These are phyloP conservation scores for Agaricus subrufescens DNA, from an alignment of 768 basidiomycete species.

Conservation along the genomic window DNA sequence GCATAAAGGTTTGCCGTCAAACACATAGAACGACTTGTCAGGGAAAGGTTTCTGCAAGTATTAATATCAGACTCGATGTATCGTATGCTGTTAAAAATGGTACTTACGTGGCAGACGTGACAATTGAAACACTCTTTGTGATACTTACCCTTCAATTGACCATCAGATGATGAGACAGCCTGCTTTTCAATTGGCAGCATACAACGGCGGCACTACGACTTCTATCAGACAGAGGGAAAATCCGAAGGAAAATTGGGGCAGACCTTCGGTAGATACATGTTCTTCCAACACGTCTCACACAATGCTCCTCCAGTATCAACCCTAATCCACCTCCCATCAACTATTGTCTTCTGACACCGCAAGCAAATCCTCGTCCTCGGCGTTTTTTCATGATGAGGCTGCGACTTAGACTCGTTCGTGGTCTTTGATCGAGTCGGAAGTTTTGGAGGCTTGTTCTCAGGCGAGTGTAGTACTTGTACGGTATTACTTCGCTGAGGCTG, in stretches of 20 bases:
- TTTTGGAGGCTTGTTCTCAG: conserved; percentile 45
- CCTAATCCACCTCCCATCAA: conserved; percentile 79
- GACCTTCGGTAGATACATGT: conserved; percentile 92
- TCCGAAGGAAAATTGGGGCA: conserved; percentile 16
- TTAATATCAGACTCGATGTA: background rate
- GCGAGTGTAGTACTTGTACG: conserved; percentile 35
- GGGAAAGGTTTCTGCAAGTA: conserved; percentile 74
- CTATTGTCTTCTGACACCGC: conserved; percentile 64
- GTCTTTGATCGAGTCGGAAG: conserved; percentile 54
- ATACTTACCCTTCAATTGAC: conserved; percentile 94
- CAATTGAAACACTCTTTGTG: conserved; percentile 92
- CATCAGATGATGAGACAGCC: conserved; percentile 88
- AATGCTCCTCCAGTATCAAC: conserved; percentile 73
- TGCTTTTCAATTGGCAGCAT: conserved; percentile 83
- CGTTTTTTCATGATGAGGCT: conserved; percentile 23
- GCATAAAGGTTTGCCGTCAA: conserved; percentile 86
- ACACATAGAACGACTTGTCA: conserved; percentile 88
- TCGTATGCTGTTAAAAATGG: background rate
- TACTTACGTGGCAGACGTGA: conserved; percentile 67
- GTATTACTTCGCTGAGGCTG: conserved; percentile 46
- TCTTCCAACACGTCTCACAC: conserved; percentile 93
- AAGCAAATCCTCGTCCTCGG: conserved; percentile 43
- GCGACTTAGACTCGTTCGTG: conserved; percentile 20
- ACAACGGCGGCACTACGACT: conserved; percentile 77
- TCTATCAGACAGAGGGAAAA: background rate